Conservation (phyloP, 2,329 filamentous ascomycete genomes). For the Aspergillus ruber region DNA sequence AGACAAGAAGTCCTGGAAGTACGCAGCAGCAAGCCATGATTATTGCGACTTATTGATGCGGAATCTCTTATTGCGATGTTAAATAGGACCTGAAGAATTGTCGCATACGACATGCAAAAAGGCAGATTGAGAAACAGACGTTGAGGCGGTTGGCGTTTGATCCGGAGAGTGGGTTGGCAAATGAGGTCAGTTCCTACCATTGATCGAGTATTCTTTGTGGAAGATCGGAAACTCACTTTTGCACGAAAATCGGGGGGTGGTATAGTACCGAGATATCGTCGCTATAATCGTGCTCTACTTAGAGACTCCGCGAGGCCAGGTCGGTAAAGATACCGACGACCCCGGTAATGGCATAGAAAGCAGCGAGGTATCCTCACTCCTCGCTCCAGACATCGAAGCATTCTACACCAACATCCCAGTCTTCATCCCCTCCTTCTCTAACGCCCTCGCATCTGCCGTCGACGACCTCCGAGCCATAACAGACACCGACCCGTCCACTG, state of each 20-base stretch:
- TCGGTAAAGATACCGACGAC: slow-evolving; percentile 15
- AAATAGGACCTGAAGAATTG: slow-evolving; percentile 30
- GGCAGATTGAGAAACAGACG: slow-evolving; percentile 25
- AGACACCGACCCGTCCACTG: slow-evolving; percentile 7
- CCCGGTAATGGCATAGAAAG: neutral
- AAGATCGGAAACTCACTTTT: neutral
- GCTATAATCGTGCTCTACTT: slow-evolving; percentile 34
- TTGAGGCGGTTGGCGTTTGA: slow-evolving; percentile 28
- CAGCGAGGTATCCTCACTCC: slow-evolving; percentile 19
- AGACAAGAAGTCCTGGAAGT: slow-evolving; percentile 28
- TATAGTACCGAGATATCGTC: slow-evolving; percentile 29
- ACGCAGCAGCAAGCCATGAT: slow-evolving; percentile 9
- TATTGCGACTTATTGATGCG: neutral
- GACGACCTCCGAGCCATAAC: slow-evolving; percentile 22
- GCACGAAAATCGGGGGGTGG: no score
- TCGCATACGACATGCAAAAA: slow-evolving; percentile 27
- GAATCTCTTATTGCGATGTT: neutral
- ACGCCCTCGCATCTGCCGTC: slow-evolving; percentile 17
- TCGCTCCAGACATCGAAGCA: slow-evolving; percentile 28
- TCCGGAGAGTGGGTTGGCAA: slow-evolving; percentile 23
- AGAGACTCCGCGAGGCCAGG: slow-evolving; percentile 19
- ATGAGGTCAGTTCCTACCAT: slow-evolving; percentile 26
- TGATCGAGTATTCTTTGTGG: neutral
- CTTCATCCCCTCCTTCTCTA: slow-evolving; percentile 20
- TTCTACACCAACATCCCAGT: slow-evolving; percentile 27